Percentiles rank a stretch among this genome's conserved stretches.
Conservation (phyloP, 192 early-diverging fungal genomes). For the Paraglomus brasilianum region DNA sequence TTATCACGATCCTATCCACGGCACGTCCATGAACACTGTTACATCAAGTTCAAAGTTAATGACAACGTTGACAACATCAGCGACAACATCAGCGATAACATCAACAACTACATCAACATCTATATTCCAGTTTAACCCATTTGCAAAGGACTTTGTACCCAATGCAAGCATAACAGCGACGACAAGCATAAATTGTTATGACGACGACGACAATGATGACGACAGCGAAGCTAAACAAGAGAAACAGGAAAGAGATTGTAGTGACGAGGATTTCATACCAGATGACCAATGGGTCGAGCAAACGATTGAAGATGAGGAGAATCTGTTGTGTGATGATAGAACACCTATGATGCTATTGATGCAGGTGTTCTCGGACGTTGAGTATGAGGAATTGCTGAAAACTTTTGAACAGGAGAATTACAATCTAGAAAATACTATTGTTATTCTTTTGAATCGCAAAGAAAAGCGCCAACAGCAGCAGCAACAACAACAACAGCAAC, state of each 20-base stretch:
- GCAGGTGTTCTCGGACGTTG: neutral
- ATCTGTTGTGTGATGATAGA: neutral
- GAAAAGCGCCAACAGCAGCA: neutral
- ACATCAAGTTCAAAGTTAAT: no score
- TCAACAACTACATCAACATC: no score
- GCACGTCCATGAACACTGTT: no score
- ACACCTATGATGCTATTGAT: neutral
- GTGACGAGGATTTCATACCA: conserved; percentile 30
- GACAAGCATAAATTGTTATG: no score
- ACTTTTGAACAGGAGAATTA: conserved; percentile 9
- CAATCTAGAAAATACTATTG: conserved; percentile 1
- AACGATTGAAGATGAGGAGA: neutral
- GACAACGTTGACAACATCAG: no score
- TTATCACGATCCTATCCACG: no score
- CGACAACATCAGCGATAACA: no score
- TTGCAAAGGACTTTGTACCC: no score
- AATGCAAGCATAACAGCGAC: no score
- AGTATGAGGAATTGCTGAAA: neutral
- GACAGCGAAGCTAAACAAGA: conserved; percentile 34
- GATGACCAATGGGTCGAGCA: conserved; percentile 19
- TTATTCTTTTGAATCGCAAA: neutral
- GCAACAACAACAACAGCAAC: neutral
- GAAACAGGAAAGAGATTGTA: conserved; percentile 36
- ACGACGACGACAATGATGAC: conserved; percentile 23
- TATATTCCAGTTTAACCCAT: no score